Conservation (phyloP, 2,329 filamentous ascomycete genomes). For the Botryotinia globosa region DNA sequence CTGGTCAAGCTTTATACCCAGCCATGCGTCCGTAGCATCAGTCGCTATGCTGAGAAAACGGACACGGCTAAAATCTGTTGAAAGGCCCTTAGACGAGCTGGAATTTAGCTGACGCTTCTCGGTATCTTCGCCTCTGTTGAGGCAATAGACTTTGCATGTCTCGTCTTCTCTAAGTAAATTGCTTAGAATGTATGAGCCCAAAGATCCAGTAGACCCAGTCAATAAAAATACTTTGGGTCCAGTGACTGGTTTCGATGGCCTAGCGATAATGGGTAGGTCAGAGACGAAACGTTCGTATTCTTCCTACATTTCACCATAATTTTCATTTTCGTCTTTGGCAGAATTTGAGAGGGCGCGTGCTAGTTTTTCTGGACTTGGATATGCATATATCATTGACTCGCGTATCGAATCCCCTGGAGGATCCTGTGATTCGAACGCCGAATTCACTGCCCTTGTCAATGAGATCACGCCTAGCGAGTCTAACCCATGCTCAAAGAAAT, state of each 20-base stretch:
- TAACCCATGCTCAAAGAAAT: constrained; percentile 19
- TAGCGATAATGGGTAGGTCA: constrained; percentile 10
- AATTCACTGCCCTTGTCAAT: constrained; percentile 4
- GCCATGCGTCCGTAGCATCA: constrained; percentile 39
- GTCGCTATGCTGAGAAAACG: constrained; percentile 50
- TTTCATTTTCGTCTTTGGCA: not conserved
- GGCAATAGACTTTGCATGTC: constrained; percentile 46
- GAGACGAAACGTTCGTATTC: not conserved
- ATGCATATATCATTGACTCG: not conserved
- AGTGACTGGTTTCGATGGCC: not conserved
- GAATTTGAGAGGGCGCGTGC: not conserved
- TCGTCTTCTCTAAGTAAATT: constrained; percentile 34
- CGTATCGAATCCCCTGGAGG: not conserved
- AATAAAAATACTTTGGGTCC: constrained; percentile 35
- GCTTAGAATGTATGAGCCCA: constrained; percentile 49
- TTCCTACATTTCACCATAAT: not conserved
- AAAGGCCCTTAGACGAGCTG: not conserved
- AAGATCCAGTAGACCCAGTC: constrained; percentile 49
- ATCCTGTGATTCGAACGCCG: not conserved
- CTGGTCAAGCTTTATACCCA: constrained; percentile 45
- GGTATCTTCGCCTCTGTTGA: constrained; percentile 43
- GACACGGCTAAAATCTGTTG: constrained; percentile 36
- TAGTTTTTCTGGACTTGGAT: constrained; percentile 4
- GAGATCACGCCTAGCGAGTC: constrained; percentile 21
- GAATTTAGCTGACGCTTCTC: constrained; percentile 22